Conservation (phyloP, 495 filamentous ascomycete genomes). For the Coniosporium apollinis region DNA sequence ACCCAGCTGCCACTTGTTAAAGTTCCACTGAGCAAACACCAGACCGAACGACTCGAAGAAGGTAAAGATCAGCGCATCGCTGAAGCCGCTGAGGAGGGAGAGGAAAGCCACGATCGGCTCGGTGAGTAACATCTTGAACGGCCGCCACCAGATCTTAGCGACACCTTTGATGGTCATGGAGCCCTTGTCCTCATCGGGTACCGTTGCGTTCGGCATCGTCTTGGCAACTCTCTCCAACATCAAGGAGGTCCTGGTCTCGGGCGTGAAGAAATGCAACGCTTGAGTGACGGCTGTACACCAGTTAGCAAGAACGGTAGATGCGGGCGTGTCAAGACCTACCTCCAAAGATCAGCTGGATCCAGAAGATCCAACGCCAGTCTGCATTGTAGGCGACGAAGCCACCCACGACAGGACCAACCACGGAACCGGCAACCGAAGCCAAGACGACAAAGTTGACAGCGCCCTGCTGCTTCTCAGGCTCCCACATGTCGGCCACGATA, state of each 20-base stretch:
- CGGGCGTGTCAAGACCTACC: too few species aligned
- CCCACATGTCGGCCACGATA: conserved; percentile 70
- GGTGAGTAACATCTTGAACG: conserved; percentile 39
- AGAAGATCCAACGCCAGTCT: conserved; percentile 63
- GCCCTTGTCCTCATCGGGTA: too few species aligned
- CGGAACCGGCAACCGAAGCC: conserved; percentile 57
- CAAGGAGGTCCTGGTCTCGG: conserved; percentile 51
- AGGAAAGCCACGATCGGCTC: conserved; percentile 61
- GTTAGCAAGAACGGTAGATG: too few species aligned
- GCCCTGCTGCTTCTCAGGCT: conserved; percentile 54
- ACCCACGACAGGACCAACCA: conserved; percentile 64
- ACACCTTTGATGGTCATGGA: too few species aligned
- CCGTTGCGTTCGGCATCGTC: too few species aligned
- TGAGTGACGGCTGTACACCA: too few species aligned
- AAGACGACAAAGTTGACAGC: conserved; percentile 62
- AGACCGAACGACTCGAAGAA: conserved; percentile 51
- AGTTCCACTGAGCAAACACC: conserved; percentile 49
- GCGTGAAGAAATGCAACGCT: conserved; percentile 47
- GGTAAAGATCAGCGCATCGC: conserved; percentile 68
- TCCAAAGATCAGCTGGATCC: conserved; percentile 67
- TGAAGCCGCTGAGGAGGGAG: conserved; percentile 58
- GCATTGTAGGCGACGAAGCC: conserved; percentile 53
- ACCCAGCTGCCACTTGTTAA: conserved; percentile 36
- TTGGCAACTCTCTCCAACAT: conserved; percentile 51
- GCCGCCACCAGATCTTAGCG: conserved; percentile 10